phyloP scores from a whole-genome alignment of 805 yeast genomes.

The Candida nemodendra region DNA sequence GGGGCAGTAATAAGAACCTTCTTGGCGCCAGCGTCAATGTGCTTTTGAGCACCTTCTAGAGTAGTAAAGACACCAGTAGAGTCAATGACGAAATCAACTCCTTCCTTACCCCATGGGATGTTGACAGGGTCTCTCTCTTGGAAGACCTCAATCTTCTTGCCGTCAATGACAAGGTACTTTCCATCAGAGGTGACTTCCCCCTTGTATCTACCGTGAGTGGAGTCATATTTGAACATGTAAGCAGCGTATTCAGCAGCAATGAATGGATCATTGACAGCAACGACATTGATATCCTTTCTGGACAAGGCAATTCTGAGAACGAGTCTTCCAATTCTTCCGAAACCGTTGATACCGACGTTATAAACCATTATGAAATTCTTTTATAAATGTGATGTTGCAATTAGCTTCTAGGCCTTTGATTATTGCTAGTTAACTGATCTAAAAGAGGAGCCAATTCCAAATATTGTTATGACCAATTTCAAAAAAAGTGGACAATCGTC shows the following conservation, averaged over 20 bases:
- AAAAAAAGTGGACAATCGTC: constrained; percentile 6
- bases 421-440: too few species aligned
- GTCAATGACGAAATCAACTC: constrained; percentile 86
- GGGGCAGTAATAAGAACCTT: constrained; percentile 95
- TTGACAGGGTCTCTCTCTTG: constrained; percentile 82
- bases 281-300: constrained; percentile 75
- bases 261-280: constrained; percentile 91
- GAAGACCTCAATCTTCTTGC: constrained; percentile 62
- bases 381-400: too few species aligned
- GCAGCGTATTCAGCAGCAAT: constrained; percentile 89
- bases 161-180: constrained; percentile 64
- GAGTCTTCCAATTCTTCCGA: constrained; percentile 92
- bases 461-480: too few species aligned
- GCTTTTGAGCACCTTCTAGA: constrained; percentile 76
- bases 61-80: constrained; percentile 94
- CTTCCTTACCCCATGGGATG: constrained; percentile 84
- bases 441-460: too few species aligned
- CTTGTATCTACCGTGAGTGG: constrained; percentile 83
- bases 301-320: constrained; percentile 78
- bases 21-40: constrained; percentile 89
- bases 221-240: constrained; percentile 93
- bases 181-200: constrained; percentile 68
- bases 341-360: constrained; percentile 88
- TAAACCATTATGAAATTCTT: constrained; percentile 44
- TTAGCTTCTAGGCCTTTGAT: too few species aligned